Conservation (phyloP, 169 alveolate species). For the Plasmodium vivax region DNA sequence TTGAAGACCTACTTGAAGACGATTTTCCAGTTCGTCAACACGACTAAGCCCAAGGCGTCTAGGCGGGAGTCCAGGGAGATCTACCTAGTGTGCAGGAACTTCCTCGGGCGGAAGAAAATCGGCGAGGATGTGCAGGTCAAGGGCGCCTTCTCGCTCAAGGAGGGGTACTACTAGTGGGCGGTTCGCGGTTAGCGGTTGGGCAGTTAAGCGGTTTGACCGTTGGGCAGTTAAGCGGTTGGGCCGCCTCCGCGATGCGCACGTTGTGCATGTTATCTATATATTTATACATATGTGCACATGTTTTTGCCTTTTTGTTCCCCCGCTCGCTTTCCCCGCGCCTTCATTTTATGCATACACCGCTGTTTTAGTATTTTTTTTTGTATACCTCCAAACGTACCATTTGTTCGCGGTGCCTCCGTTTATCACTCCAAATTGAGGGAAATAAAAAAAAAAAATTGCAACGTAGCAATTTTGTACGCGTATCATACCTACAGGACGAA, state of each 20-base stretch:
- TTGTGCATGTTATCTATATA: not conserved
- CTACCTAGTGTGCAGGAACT: slow-evolving; percentile 84
- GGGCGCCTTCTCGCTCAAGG: slow-evolving; percentile 83
- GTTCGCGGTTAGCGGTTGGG: not conserved
- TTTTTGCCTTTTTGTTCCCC: not conserved
- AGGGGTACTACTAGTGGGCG: slow-evolving; percentile 73
- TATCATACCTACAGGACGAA: not conserved
- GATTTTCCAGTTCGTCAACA: slow-evolving; percentile 78
- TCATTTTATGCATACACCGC: not conserved
- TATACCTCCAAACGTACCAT: not conserved
- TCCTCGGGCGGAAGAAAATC: slow-evolving; percentile 79
- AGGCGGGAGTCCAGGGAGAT: slow-evolving; percentile 83
- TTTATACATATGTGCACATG: not conserved
- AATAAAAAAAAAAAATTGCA: not conserved
- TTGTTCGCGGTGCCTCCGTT: not conserved
- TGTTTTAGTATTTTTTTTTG: not conserved
- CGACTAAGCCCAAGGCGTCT: slow-evolving; percentile 85
- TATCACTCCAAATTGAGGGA: not conserved
- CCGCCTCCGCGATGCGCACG: not conserved
- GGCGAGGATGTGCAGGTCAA: slow-evolving; percentile 82
- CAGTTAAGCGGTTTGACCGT: too few relatives aligned
- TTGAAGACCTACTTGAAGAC: slow-evolving; percentile 81
- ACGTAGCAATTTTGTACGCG: not conserved
- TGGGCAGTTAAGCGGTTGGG: too few relatives aligned
- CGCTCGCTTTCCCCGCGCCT: not conserved